phyloP scores from a whole-genome alignment of 768 basidiomycete species.

The Suillus paluster region DNA sequence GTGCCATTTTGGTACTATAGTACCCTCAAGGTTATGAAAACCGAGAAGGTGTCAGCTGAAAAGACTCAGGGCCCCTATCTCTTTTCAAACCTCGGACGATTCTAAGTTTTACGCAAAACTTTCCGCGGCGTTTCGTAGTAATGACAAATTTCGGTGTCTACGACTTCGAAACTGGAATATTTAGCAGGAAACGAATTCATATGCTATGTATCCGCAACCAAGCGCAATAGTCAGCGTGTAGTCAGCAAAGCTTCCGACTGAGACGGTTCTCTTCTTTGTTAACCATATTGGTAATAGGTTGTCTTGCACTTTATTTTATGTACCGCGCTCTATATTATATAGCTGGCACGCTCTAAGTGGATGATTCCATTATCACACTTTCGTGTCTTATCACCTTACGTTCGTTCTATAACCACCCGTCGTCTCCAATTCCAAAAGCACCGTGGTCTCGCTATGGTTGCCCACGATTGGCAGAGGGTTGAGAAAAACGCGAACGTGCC shows the following conservation, averaged over 20 bases:
- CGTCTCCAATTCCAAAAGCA: neutral
- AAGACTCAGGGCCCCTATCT: neutral
- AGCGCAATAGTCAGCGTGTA: neutral
- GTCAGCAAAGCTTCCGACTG: neutral
- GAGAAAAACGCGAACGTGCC: constrained; percentile 35
- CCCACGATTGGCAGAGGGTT: constrained; percentile 25
- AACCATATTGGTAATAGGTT: constrained; percentile 42
- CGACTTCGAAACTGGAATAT: neutral
- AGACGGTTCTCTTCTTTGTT: neutral
- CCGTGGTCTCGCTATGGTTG: constrained; percentile 27
- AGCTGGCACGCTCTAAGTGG: neutral
- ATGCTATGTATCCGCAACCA: constrained; percentile 1
- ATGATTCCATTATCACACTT: neutral
- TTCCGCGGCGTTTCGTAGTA: neutral
- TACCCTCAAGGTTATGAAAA: constrained; percentile 2
- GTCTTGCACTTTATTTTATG: neutral
- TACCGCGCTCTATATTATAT: no score
- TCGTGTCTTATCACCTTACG: neutral
- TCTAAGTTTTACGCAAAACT: neutral
- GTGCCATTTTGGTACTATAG: neutral
- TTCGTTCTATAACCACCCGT: neutral
- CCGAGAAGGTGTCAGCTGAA: neutral
- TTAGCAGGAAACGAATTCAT: neutral
- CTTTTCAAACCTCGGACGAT: neutral
- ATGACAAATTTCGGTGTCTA: neutral